Base-by-base conservation (phyloP, 2,329 filamentous ascomycete species). In the Zelopaecilomyces penicillatus region DNA sequence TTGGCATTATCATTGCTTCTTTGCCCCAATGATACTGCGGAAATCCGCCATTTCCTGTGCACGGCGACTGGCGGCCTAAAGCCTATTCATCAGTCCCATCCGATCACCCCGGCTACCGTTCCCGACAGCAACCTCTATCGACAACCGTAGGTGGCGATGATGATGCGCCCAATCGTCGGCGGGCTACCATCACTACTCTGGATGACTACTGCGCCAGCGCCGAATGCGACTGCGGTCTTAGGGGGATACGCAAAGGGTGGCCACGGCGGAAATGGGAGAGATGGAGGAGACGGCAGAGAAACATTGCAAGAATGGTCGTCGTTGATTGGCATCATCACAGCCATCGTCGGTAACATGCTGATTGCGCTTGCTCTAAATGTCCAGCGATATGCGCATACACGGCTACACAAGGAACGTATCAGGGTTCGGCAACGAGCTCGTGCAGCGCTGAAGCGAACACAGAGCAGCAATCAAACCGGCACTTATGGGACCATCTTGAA, bases 361-460 rank as follows among this genome's bases (percentile, higher is more conserved):
- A 97, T 98, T 53, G 95, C 91, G 1, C 82, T 98, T 51, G 93
- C 93, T 9, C 78, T 98, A 49, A 98, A 98, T 61, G 91, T 94
- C 41, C 93, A 98, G 66, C 82, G 93, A 52, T 97, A 97, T 62
- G 91, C 93, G 31, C 93, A 98, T 61, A 87, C 93, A 46, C 79
- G 84, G 45, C 75, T 98, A 50, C 81, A 87, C 50, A 76, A 82
- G 54, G 82, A 90, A 61, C 80, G 76, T 54, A 72, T 76, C 38
- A 74, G 77, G 50, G 68, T 74, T 38, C 74, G 76, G 42, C 70
- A 74, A 49, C 73, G 71, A 39, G 73, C 75, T 7, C 75, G 69
- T 51, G 69, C 74, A 41, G 71, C 74, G n/a, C 57, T 74, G 55
- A 76, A 73, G 53, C 70, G 69, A 36, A 60, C 63, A 6, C 65